These are phyloP conservation scores for Knoxdaviesia capensis DNA, from an alignment of 2,329 filamentous ascomycete species.

Conservation along the genomic window DNA sequence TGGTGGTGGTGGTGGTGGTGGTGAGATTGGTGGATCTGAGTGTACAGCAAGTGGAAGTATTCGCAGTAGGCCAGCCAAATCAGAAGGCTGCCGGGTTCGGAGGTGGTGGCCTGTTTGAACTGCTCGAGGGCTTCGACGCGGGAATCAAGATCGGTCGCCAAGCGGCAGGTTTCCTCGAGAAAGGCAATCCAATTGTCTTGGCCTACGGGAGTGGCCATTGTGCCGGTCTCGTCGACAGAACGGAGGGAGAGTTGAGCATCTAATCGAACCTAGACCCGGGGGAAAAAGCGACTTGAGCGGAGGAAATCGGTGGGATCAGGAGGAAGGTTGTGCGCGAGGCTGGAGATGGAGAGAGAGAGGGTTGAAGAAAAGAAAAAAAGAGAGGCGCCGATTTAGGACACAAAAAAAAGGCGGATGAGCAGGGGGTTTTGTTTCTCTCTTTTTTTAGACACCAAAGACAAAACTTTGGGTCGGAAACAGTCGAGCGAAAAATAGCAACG, in stretches of 20 bases:
- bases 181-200: conserved; percentile 64
- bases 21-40: conserved; percentile 8
- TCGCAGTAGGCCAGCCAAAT: conserved; percentile 65
- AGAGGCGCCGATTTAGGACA: too few relatives aligned
- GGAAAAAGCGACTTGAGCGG: background rate
- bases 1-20: background rate
- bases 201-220: conserved; percentile 40
- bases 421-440: too few relatives aligned
- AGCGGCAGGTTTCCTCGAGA: conserved; percentile 48
- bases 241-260: too few relatives aligned
- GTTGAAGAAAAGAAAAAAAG: too few relatives aligned
- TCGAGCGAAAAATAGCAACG: too few relatives aligned
- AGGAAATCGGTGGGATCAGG: background rate
- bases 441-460: too few relatives aligned
- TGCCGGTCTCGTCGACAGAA: conserved; percentile 6
- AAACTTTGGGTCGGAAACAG: too few relatives aligned
- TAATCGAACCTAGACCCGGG: too few relatives aligned
- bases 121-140: conserved; percentile 52
- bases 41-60: conserved; percentile 52
- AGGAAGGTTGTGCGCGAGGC: too few relatives aligned
- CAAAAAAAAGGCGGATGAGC: too few relatives aligned
- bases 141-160: conserved; percentile 41
- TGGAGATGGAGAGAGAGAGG: too few relatives aligned
- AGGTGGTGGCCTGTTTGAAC: conserved; percentile 46
- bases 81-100: conserved; percentile 53